Conservation (phyloP, 2,329 filamentous ascomycete genomes). For the Sporothrix variecibatus region DNA sequence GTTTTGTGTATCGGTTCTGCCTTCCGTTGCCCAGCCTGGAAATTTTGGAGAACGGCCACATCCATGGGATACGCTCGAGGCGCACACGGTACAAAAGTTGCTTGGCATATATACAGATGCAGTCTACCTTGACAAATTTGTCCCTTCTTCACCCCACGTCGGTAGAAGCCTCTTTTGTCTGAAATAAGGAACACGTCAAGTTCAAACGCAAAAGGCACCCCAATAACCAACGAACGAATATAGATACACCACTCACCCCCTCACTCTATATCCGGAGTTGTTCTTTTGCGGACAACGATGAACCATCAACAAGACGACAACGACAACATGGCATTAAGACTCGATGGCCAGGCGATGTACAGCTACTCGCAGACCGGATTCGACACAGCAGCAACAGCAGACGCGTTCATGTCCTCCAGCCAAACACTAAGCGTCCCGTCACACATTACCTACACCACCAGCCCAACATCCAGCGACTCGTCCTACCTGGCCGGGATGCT, state of each 20-base stretch:
- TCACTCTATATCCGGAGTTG: neutral
- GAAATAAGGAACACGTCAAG: neutral
- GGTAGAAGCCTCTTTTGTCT: neutral
- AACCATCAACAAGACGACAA: neutral
- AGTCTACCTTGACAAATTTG: neutral
- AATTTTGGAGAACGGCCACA: neutral
- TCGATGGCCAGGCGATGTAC: neutral
- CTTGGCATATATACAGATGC: neutral
- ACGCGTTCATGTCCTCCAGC: neutral
- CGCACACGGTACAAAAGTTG: neutral
- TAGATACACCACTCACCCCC: neutral
- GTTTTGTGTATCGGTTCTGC: neutral
- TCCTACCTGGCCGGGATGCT: neutral
- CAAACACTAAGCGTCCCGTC: neutral
- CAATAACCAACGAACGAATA: neutral
- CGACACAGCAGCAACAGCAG: neutral
- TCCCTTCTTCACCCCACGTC: neutral
- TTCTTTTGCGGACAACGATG: neutral
- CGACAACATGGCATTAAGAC: neutral
- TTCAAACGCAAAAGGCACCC: neutral
- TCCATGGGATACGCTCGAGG: neutral
- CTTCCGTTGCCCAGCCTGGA: neutral
- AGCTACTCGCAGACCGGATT: neutral
- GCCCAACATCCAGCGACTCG: slow-evolving; percentile 9
- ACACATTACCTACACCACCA: neutral